phyloP scores from a whole-genome alignment of 345 rosid genomes.

The Citropsis articulata region DNA sequence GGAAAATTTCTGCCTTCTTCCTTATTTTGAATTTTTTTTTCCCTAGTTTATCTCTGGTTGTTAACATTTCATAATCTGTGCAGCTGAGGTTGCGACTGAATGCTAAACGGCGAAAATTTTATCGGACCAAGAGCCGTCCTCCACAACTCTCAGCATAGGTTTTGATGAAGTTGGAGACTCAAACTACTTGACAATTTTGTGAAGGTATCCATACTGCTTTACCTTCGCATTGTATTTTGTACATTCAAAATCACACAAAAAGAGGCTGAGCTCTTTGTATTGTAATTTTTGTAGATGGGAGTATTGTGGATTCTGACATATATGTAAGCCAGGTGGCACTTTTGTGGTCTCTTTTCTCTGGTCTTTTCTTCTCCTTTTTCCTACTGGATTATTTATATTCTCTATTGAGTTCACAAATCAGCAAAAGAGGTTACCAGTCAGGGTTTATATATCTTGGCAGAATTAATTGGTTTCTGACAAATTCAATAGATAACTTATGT shows the following conservation, averaged over 20 bases:
- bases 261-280: background rate
- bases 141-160: background rate
- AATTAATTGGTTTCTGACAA: background rate
- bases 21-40: background rate
- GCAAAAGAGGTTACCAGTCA: background rate
- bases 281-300: conserved; percentile 7
- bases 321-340: background rate
- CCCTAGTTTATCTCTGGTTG: background rate
- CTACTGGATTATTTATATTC: background rate
- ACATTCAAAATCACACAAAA: background rate
- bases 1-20: background rate
- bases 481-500: background rate
- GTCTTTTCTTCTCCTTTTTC: background rate
- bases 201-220: background rate
- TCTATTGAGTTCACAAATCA: background rate
- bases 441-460: background rate
- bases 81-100: conserved; percentile 58
- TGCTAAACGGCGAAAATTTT: conserved; percentile 36
- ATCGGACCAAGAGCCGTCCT: background rate
- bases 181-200: background rate
- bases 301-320: background rate
- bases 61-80: conserved; percentile 23
- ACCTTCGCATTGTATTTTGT: background rate
- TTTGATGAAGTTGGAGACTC: background rate
- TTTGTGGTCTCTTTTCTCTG: background rate